Evolutionary conservation across 1,284 basidiomycete species (phyloP).

Genomic region (Fomitopsis pinicola): DNA sequence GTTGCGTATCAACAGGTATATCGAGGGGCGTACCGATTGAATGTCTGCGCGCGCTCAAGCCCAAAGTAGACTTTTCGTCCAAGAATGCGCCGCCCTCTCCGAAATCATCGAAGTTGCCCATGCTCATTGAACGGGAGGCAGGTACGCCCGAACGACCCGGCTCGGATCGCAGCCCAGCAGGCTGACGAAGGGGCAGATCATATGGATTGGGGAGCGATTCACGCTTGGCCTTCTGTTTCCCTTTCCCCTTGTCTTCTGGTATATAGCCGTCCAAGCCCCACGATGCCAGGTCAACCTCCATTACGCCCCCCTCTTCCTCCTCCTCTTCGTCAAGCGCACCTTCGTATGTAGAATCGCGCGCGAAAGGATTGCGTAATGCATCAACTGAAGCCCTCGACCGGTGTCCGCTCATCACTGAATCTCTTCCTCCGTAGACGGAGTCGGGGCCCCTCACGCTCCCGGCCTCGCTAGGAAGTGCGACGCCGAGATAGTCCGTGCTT

Average conservation of each 20-base stretch:
- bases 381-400: slow-evolving; percentile 49
- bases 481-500: slow-evolving; percentile 63
- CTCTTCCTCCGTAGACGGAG: slow-evolving; percentile 1
- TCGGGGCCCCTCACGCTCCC: slow-evolving; percentile 35
- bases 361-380: slow-evolving; percentile 68
- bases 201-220: slow-evolving; percentile 48
- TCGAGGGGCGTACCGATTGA: slow-evolving; percentile 58
- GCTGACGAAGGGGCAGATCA: slow-evolving; percentile 3
- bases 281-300: slow-evolving; percentile 77
- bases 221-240: slow-evolving; percentile 39
- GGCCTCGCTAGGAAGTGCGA: slow-evolving; percentile 57
- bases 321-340: slow-evolving; percentile 39
- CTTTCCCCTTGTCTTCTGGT: slow-evolving; percentile 42
- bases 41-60: slow-evolving; percentile 29
- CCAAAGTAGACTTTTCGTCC: slow-evolving; percentile 29
- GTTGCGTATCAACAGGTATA: slow-evolving; percentile 27
- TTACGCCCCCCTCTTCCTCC: slow-evolving; percentile 36
- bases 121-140: slow-evolving; percentile 53
- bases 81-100: slow-evolving; percentile 42
- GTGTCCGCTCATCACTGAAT: background rate
- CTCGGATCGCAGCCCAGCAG: slow-evolving; percentile 11
- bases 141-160: slow-evolving; percentile 7
- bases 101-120: slow-evolving; percentile 54
- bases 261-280: slow-evolving; percentile 80
- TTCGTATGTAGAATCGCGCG: slow-evolving; percentile 54